Percentiles rank a stretch among this genome's conserved stretches.
Conservation (phyloP, 179 eudicot species). For the Heliamphora pulchella region DNA sequence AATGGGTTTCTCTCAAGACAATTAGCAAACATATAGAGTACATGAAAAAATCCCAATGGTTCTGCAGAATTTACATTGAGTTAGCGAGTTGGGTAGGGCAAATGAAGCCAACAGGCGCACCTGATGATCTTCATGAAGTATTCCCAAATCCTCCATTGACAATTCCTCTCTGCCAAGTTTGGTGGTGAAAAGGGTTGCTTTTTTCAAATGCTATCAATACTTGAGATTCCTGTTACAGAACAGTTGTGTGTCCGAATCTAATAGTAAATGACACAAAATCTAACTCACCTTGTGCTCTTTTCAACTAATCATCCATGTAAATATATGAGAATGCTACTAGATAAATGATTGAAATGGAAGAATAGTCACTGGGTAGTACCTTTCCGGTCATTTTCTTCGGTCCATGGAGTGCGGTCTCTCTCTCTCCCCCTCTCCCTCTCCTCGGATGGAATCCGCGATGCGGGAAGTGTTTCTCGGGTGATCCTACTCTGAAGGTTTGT, state of each 20-base stretch:
- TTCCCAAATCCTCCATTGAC: neutral
- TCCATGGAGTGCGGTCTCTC: no score
- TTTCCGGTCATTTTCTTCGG: neutral
- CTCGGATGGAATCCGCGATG: neutral
- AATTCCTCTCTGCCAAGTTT: neutral
- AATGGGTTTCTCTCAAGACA: slow-evolving; percentile 1
- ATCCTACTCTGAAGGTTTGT: no score
- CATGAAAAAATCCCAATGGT: neutral
- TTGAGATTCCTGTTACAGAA: neutral
- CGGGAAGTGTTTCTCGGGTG: no score
- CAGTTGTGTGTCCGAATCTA: neutral
- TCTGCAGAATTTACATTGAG: neutral
- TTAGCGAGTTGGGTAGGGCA: neutral
- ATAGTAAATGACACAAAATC: neutral
- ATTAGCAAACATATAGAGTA: slow-evolving; percentile 11
- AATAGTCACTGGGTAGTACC: neutral
- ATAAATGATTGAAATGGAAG: neutral
- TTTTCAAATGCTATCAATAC: neutral
- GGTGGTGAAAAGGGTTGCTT: neutral
- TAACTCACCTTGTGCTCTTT: neutral
- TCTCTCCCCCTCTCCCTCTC: neutral
- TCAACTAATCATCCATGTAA: neutral
- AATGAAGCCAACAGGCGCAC: neutral
- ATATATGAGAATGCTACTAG: neutral
- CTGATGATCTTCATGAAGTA: neutral